These are phyloP conservation scores for Brassica hybrid DNA, from an alignment of 441 rosid genomes.

Conservation along the genomic window DNA sequence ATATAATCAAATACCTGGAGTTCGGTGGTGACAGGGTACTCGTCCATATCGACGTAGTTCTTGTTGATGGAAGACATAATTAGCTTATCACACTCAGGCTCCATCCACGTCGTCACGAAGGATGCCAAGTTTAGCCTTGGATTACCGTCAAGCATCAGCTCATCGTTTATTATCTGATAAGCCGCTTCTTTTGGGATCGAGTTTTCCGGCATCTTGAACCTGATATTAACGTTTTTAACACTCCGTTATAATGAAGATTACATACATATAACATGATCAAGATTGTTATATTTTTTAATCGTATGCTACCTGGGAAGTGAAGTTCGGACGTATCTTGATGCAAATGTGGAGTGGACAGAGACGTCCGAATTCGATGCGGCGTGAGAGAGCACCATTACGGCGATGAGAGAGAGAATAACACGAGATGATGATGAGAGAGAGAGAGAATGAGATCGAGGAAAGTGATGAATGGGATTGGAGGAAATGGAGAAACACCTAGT, in stretches of 20 bases:
- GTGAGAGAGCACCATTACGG: slow-evolving; percentile 54
- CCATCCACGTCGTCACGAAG: slow-evolving; percentile 66
- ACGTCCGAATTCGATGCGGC: slow-evolving; percentile 48
- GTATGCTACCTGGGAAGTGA: slow-evolving; percentile 52
- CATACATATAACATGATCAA: neutral
- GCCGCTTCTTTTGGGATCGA: slow-evolving; percentile 62
- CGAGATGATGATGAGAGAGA: slow-evolving; percentile 5
- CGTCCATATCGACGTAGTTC: slow-evolving; percentile 37
- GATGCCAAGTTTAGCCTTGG: slow-evolving; percentile 59
- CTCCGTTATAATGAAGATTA: neutral
- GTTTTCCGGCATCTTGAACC: slow-evolving; percentile 52
- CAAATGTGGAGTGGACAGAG: slow-evolving; percentile 61
- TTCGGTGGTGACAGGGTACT: slow-evolving; percentile 64
- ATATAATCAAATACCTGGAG: slow-evolving; percentile 44
- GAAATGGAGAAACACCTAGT: slow-evolving; percentile 14
- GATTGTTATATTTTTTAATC: neutral
- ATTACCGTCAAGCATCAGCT: slow-evolving; percentile 61
- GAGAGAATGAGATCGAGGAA: neutral
- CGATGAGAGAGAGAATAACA: neutral
- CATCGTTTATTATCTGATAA: slow-evolving; percentile 57
- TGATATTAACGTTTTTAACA: neutral
- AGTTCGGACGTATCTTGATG: slow-evolving; percentile 59
- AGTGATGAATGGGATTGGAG: slow-evolving; percentile 2
- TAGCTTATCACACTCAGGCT: slow-evolving; percentile 62
- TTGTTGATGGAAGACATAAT: slow-evolving; percentile 44